Conservation (phyloP, 148 eudicot species). For the Rhododendron ovatum region DNA sequence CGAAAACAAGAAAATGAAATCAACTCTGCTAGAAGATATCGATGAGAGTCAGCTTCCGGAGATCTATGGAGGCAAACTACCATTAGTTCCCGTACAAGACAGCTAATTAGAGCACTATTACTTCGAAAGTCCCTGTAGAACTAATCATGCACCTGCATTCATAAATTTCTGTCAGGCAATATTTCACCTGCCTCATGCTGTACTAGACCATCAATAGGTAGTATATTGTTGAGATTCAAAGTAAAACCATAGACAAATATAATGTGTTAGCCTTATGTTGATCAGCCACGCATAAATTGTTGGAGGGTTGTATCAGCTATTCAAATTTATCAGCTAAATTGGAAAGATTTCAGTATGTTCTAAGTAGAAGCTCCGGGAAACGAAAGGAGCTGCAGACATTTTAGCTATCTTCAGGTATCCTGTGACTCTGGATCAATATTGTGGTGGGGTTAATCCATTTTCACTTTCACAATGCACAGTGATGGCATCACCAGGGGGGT, state of each 20-base stretch:
- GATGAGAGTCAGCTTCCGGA: conserved; percentile 93
- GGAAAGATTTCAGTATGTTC: neutral
- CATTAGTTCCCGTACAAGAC: conserved; percentile 59
- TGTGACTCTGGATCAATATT: neutral
- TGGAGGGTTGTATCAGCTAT: neutral
- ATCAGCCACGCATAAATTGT: neutral
- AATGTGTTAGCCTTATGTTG: neutral
- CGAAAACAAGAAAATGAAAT: conserved; percentile 52
- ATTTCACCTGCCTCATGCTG: neutral
- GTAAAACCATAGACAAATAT: neutral
- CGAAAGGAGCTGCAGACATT: neutral
- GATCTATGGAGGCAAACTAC: conserved; percentile 72
- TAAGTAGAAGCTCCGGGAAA: neutral
- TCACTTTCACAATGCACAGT: neutral
- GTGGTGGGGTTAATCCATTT: neutral
- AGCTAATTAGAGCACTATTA: conserved; percentile 6
- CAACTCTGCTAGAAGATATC: conserved; percentile 61
- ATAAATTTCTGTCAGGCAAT: neutral
- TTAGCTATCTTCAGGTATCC: neutral
- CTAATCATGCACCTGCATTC: neutral
- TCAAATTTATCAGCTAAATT: neutral
- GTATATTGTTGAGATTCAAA: neutral
- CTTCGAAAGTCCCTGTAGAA: neutral
- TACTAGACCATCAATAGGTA: neutral
- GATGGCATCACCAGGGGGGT: neutral